These are phyloP conservation scores for Gossypium thurberi DNA, from an alignment of 345 rosid genomes.

Conservation along the genomic window DNA sequence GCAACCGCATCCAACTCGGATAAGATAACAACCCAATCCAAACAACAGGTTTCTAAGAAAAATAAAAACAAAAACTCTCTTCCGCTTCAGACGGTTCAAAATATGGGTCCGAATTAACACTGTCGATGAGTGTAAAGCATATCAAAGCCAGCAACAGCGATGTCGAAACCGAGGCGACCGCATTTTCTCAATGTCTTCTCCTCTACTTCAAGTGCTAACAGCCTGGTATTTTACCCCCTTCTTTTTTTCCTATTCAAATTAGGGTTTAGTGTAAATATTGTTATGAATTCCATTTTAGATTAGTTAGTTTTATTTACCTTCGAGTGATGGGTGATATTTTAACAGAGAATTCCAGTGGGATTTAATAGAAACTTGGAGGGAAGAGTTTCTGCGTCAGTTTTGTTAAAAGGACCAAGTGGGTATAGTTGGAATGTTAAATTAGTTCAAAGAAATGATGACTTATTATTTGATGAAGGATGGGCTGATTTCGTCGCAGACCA, in stretches of 20 bases:
- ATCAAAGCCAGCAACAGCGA: constrained; percentile 13
- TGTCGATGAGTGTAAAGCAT: too few species aligned
- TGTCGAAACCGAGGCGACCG: constrained; percentile 28
- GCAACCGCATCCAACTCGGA: too few species aligned
- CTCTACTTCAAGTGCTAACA: constrained; percentile 22
- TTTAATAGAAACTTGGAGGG: constrained; percentile 39
- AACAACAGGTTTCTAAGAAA: too few species aligned
- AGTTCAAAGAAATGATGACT: constrained; percentile 22
- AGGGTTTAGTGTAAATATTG: constrained; percentile 8
- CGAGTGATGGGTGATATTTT: constrained; percentile 4
- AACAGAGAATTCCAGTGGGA: constrained; percentile 41
- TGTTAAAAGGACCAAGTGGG: constrained; percentile 52
- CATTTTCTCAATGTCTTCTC: constrained; percentile 42
- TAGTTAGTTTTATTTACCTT: background rate
- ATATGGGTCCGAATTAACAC: too few species aligned
- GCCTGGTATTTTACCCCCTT: constrained; percentile 29
- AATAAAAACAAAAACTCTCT: background rate
- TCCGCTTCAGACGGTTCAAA: too few species aligned
- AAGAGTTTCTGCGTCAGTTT: constrained; percentile 30
- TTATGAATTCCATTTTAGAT: background rate
- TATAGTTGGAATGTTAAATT: constrained; percentile 38
- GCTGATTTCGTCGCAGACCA: constrained; percentile 40
- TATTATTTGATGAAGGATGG: constrained; percentile 44
- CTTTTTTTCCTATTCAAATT: background rate
- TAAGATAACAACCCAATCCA: too few species aligned